These are phyloP conservation scores for Colletotrichum acutatum DNA, from an alignment of 2,329 filamentous ascomycete species.

Conservation along the genomic window DNA sequence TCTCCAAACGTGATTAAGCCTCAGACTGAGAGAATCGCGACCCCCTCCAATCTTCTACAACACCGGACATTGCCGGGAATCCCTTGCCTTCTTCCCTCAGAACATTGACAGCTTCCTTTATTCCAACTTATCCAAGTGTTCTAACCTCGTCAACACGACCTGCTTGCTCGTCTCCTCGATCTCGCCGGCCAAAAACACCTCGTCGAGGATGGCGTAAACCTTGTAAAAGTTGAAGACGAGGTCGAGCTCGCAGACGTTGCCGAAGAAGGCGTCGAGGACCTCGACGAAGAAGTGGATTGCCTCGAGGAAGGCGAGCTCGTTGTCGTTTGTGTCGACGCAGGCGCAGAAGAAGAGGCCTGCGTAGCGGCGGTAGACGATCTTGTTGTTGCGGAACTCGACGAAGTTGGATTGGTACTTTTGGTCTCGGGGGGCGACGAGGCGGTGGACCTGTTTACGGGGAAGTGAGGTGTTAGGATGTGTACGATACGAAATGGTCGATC, in stretches of 20 bases:
- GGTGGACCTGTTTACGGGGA: conserved; percentile 76
- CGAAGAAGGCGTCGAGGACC: conserved; percentile 98
- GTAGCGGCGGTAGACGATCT: conserved; percentile 97
- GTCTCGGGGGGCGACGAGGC: conserved; percentile 95
- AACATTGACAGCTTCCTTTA: conserved; percentile 51
- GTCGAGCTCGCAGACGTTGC: conserved; percentile 98
- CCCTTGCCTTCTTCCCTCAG: no score
- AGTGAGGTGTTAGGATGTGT: no score
- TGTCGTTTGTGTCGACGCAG: conserved; percentile 98
- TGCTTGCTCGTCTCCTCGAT: conserved; percentile 99
- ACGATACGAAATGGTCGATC: no score
- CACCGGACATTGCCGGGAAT: background rate
- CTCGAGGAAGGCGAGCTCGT: conserved; percentile 95
- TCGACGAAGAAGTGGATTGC: conserved; percentile 99
- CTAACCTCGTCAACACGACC: conserved; percentile 91
- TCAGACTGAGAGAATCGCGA: background rate
- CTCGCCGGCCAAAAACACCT: conserved; percentile 97
- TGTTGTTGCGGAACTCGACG: conserved; percentile 94
- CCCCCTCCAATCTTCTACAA: background rate
- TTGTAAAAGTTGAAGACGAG: conserved; percentile 85
- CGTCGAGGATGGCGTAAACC: conserved; percentile 97
- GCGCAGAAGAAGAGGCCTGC: conserved; percentile 99
- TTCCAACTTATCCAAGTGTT: conserved; percentile 96
- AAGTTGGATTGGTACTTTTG: conserved; percentile 99
- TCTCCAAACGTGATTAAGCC: background rate